These are phyloP conservation scores for Ophiocordyceps sinensis DNA, from an alignment of 2,329 filamentous ascomycete species.

Conservation along the genomic window DNA sequence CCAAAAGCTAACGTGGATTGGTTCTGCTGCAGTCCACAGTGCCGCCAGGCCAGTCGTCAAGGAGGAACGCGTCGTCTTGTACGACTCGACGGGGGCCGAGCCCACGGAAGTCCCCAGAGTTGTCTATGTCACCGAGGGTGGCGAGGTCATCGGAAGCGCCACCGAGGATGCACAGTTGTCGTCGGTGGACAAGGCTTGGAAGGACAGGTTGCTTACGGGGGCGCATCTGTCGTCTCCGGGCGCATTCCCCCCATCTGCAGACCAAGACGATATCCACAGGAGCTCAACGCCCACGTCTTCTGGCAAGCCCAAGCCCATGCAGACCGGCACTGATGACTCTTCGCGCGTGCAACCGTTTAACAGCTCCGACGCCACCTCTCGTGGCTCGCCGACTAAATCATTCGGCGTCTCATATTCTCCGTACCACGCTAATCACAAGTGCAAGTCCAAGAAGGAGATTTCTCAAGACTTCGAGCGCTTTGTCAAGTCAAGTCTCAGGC, in stretches of 20 bases:
- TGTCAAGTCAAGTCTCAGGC: conserved; percentile 2
- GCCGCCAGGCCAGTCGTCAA: background rate
- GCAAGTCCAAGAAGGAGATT: conserved; percentile 53
- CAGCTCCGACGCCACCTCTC: background rate
- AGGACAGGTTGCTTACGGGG: too few species aligned
- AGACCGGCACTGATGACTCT: background rate
- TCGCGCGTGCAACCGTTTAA: background rate
- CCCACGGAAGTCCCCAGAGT: background rate
- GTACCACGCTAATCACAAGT: conserved; percentile 37
- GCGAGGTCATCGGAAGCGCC: background rate
- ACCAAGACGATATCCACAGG: too few species aligned
- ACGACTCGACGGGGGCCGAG: background rate
- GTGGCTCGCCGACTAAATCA: background rate
- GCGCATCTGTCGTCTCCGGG: too few species aligned
- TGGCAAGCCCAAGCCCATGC: background rate
- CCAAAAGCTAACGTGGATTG: too few species aligned
- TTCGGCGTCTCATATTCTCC: conserved; percentile 35
- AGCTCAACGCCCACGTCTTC: too few species aligned
- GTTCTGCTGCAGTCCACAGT: background rate
- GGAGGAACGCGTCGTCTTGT: background rate
- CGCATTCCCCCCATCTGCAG: too few species aligned
- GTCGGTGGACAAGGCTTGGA: too few species aligned
- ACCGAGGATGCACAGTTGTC: background rate
- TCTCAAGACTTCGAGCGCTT: conserved; percentile 46
- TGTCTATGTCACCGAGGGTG: background rate